These are phyloP conservation scores for Xylariaceae sp. DNA, from an alignment of 2,329 filamentous ascomycete genomes.

Conservation along the genomic window DNA sequence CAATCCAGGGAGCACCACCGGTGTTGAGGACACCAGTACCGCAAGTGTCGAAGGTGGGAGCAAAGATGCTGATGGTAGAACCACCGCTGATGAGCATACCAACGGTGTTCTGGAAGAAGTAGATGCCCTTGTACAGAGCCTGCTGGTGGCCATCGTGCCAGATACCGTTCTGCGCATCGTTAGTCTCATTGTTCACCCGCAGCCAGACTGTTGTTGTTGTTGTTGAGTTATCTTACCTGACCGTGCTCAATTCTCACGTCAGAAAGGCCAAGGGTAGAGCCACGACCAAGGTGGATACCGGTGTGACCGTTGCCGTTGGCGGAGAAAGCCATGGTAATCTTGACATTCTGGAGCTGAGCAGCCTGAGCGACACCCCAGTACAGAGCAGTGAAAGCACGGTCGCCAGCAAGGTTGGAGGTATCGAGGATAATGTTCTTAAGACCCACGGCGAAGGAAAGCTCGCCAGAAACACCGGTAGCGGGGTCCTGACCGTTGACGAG, in stretches of 20 bases:
- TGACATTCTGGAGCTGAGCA: conserved; percentile 40
- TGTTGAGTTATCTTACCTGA: conserved; percentile 27
- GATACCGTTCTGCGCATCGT: conserved; percentile 36
- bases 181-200: background rate
- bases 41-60: conserved; percentile 38
- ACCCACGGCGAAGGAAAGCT: conserved; percentile 40
- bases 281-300: conserved; percentile 38
- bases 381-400: conserved; percentile 36
- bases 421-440: conserved; percentile 42
- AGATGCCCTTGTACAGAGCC: conserved; percentile 40
- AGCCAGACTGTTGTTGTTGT: too few relatives aligned
- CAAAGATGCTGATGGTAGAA: conserved; percentile 37
- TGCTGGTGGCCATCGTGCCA: conserved; percentile 41
- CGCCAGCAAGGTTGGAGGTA: conserved; percentile 36
- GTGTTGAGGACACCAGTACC: conserved; percentile 36
- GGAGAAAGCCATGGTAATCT: conserved; percentile 37
- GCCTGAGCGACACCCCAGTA: conserved; percentile 43
- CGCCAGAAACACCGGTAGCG: conserved; percentile 30
- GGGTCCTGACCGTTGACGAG: conserved; percentile 38
- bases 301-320: conserved; percentile 36
- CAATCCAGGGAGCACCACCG: conserved; percentile 37
- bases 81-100: conserved; percentile 37
- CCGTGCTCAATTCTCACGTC: conserved; percentile 40
- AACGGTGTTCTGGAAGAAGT: conserved; percentile 40
- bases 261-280: conserved; percentile 38